Base-by-base conservation (phyloP, 1,284 basidiomycete genomes). In the Pseudozyma pruni region DNA sequence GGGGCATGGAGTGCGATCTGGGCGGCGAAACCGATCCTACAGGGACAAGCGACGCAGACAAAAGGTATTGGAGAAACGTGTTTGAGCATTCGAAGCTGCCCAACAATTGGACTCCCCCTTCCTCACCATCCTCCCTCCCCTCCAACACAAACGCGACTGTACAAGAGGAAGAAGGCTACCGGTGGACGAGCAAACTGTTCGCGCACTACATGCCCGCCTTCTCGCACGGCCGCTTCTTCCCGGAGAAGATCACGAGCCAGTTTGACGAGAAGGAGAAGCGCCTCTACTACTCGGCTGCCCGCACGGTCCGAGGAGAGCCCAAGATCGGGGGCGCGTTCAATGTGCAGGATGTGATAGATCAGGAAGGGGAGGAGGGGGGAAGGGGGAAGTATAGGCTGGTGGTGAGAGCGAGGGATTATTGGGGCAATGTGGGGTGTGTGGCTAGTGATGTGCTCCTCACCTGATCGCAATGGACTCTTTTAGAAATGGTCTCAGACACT, bases 41-140 rank as follows among this genome's bases (percentile, higher is more conserved):
- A 3, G 67, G 57, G 6, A 52, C 44, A 11, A 35, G 25, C 7
- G 48, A 61, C 17, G 31, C 48, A 27, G 48, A 56, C 20, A 39
- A 46, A 23, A 34, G 39, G 2, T 53, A 55, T 17, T 62, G 70
- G 71, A 50, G 53, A 6, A 72, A 32, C 13, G 50, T 67, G 20
- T 78, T 76, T 60, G 75, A 79, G 57, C 75, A 78, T 49, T 51
- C 52, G 51, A 74, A 76, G 38, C 42, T 78, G 40, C 71, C 68
- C 34, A 71, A 66, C 43, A 52, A 52, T 32, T 62, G 61, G 58
- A 34, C 66, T 11, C 35, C 46, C n/a, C 19, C 45, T 7, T 31
- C 17, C 10, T 13, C 31, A 13, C 13, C 34, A 19, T 47, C 42
- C 8, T 8, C 20, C 31, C 35, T n/a, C n/a, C n/a, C n/a, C n/a